Evolutionary conservation across 2,329 filamentous ascomycete genomes (phyloP).

Genomic region (Chrysosphaeria jannelii): DNA sequence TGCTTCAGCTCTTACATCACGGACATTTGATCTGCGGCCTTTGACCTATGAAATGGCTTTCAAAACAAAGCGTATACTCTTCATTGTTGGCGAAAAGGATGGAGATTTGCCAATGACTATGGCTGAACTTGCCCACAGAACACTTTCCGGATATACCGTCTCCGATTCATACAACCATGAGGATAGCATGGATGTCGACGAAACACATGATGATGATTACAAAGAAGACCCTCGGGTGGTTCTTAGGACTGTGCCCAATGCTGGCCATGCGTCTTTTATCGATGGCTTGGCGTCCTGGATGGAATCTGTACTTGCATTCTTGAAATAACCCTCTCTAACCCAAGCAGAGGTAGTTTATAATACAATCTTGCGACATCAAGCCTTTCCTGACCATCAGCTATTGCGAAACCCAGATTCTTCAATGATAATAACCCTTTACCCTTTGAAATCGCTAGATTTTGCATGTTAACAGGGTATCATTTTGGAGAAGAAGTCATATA

Average conservation of each 20-base stretch:
- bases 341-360: not conserved
- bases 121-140: too few relatives aligned
- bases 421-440: too few relatives aligned
- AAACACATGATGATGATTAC: too few relatives aligned
- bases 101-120: conserved; percentile 11
- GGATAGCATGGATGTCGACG: too few relatives aligned
- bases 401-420: not conserved
- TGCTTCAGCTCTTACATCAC: conserved; percentile 11
- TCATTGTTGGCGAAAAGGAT: conserved; percentile 13
- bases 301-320: conserved; percentile 5
- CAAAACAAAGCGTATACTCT: conserved; percentile 10
- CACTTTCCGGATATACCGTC: too few relatives aligned
- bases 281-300: conserved; percentile 10
- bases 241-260: too few relatives aligned
- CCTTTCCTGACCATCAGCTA: not conserved
- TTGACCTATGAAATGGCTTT: conserved; percentile 9
- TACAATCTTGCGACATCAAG: conserved; percentile 1
- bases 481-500: too few relatives aligned
- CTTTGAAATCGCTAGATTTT: too few relatives aligned
- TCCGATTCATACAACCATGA: too few relatives aligned
- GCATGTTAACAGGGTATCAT: too few relatives aligned
- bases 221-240: too few relatives aligned
- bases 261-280: conserved; percentile 12
- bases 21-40: conserved; percentile 11
- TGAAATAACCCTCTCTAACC: not conserved